These are phyloP conservation scores for Solioccasus polychromus DNA, from an alignment of 768 basidiomycete species.

Conservation along the genomic window DNA sequence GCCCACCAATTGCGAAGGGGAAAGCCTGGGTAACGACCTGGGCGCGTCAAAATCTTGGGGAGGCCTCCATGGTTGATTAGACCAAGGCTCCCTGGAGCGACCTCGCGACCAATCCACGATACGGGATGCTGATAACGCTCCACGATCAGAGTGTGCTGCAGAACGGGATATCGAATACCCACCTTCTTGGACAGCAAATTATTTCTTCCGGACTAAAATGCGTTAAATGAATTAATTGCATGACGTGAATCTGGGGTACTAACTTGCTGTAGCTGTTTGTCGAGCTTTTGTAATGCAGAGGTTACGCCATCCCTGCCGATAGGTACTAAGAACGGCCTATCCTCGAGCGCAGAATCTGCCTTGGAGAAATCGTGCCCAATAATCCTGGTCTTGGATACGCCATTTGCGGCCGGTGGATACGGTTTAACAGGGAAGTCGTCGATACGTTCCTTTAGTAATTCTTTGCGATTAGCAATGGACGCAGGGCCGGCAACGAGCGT, in stretches of 20 bases:
- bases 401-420: conserved; percentile 9
- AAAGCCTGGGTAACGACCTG: conserved; percentile 76
- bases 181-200: conserved; percentile 65
- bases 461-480: conserved; percentile 24
- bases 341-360: conserved; percentile 49
- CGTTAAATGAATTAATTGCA: conserved; percentile 4
- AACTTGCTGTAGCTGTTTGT: conserved; percentile 51
- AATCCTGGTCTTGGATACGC: conserved; percentile 10
- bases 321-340: conserved; percentile 68
- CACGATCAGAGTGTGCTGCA: background rate
- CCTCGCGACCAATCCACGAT: conserved; percentile 68
- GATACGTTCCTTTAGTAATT: conserved; percentile 17
- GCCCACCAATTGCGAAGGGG: conserved; percentile 87
- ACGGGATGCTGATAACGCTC: conserved; percentile 44
- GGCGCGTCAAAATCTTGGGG: conserved; percentile 69
- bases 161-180: conserved; percentile 9
- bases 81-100: conserved; percentile 69
- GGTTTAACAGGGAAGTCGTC: conserved; percentile 23
- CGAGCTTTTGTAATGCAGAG: conserved; percentile 66
- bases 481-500: conserved; percentile 44
- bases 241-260: background rate
- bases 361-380: conserved; percentile 41
- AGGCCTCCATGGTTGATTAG: conserved; percentile 80
- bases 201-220: conserved; percentile 50
- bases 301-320: conserved; percentile 68